Conservation (phyloP, 305 asterid species). For the Petunia hybrid region DNA sequence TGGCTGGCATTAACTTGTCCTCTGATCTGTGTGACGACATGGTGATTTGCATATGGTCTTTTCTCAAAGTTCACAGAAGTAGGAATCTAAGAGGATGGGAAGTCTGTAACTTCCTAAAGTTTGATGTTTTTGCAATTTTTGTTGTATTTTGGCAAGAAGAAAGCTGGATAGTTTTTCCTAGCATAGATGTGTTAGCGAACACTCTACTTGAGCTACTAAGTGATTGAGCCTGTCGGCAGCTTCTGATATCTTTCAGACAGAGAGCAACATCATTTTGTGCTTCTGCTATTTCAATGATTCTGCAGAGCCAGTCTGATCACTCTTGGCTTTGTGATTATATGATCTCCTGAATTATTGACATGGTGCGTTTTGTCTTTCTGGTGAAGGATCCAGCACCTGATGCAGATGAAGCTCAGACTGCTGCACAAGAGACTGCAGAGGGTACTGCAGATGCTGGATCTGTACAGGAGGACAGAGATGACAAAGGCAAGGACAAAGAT, state of each 20-base stretch:
- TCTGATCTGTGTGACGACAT: not conserved
- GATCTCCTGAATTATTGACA: slow-evolving; percentile 35
- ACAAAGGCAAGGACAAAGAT: slow-evolving; percentile 73
- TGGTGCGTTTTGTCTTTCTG: slow-evolving; percentile 35
- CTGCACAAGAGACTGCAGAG: slow-evolving; percentile 63
- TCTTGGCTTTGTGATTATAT: slow-evolving; percentile 2
- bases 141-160: slow-evolving; percentile 17
- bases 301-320: slow-evolving; percentile 1
- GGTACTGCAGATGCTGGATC: slow-evolving; percentile 65
- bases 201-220: not conserved
- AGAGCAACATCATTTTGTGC: slow-evolving; percentile 20
- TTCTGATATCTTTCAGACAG: slow-evolving; percentile 14
- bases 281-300: slow-evolving; percentile 17
- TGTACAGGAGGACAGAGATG: slow-evolving; percentile 63
- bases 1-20: not conserved
- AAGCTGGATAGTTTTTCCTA: slow-evolving; percentile 3
- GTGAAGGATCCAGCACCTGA: slow-evolving; percentile 75
- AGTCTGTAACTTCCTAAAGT: slow-evolving; percentile 12
- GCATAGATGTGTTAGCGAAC: not conserved
- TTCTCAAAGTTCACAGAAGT: slow-evolving; percentile 12
- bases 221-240: slow-evolving; percentile 17
- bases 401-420: slow-evolving; percentile 64
- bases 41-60: not conserved
- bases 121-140: slow-evolving; percentile 15
- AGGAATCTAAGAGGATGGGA: slow-evolving; percentile 26